These are phyloP conservation scores for Penicillium sp. DNA, from an alignment of 2,329 filamentous ascomycete genomes.

Conservation along the genomic window DNA sequence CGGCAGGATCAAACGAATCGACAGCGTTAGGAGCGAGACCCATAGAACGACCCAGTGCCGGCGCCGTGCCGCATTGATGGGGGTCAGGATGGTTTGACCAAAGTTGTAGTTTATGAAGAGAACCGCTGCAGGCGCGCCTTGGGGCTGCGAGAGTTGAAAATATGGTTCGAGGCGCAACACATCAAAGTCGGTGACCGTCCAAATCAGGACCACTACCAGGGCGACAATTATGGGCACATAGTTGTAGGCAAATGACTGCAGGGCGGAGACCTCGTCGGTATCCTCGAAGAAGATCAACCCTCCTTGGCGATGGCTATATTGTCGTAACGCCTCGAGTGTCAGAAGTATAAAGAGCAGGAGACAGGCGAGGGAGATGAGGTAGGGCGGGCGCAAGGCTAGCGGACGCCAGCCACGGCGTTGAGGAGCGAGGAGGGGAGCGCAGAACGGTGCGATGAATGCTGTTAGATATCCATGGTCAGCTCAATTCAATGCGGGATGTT, in stretches of 20 bases:
- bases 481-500: background rate
- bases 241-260: constrained; percentile 38
- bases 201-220: constrained; percentile 49
- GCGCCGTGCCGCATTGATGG: constrained; percentile 33
- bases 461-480: background rate
- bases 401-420: constrained; percentile 33
- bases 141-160: constrained; percentile 42
- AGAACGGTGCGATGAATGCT: constrained; percentile 18
- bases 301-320: constrained; percentile 30
- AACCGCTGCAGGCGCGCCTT: constrained; percentile 34
- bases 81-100: constrained; percentile 38
- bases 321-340: constrained; percentile 31
- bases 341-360: constrained; percentile 26
- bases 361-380: constrained; percentile 29
- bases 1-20: constrained; percentile 36
- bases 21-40: constrained; percentile 34
- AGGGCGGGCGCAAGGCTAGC: constrained; percentile 34
- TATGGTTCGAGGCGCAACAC: constrained; percentile 53
- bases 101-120: constrained; percentile 42
- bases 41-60: constrained; percentile 35
- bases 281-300: constrained; percentile 33
- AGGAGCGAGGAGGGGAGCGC: background rate
- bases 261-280: constrained; percentile 29
- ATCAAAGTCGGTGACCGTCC: constrained; percentile 54
- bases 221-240: constrained; percentile 48